phyloP scores from a whole-genome alignment of 176 grass and related monocot species.

The Oryza glaberrima region DNA sequence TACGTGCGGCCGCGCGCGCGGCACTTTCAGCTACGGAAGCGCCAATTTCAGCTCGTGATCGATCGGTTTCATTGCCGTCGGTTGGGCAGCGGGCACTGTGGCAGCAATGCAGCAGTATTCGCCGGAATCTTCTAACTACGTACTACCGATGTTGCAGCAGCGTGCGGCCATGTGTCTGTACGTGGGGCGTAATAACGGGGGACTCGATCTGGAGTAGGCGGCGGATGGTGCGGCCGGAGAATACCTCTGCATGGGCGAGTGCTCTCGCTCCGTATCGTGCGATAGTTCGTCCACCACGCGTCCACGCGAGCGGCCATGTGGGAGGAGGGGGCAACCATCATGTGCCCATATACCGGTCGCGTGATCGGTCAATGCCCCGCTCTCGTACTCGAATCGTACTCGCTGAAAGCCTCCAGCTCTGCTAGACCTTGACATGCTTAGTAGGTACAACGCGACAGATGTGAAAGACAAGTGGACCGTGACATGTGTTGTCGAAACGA shows the following conservation, averaged over 20 bases:
- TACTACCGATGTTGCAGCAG: not conserved
- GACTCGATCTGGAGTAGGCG: not conserved
- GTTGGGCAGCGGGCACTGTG: not conserved
- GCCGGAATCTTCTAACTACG: too few relatives aligned
- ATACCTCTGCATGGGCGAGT: not conserved
- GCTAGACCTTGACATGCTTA: not conserved
- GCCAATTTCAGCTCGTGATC: too few relatives aligned
- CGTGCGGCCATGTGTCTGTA: constrained; percentile 8
- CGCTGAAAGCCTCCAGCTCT: not conserved
- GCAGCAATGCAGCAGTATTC: too few relatives aligned
- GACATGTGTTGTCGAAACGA: not conserved
- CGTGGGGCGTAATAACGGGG: not conserved
- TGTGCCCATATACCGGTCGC: not conserved
- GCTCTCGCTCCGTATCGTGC: not conserved
- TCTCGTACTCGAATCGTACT: not conserved
- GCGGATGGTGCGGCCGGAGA: not conserved
- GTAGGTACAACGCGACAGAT: not conserved
- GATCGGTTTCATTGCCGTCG: not conserved
- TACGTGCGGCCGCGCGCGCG: too few relatives aligned
- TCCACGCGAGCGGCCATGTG: not conserved
- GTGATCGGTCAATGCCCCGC: not conserved
- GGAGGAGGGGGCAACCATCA: not conserved
- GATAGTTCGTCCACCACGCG: not conserved
- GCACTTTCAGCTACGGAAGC: too few relatives aligned
- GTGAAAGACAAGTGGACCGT: not conserved